Percentiles rank a stretch among this genome's conserved stretches.
Conservation (phyloP, 1,284 basidiomycete genomes). For the Amylostereum areolatum region DNA sequence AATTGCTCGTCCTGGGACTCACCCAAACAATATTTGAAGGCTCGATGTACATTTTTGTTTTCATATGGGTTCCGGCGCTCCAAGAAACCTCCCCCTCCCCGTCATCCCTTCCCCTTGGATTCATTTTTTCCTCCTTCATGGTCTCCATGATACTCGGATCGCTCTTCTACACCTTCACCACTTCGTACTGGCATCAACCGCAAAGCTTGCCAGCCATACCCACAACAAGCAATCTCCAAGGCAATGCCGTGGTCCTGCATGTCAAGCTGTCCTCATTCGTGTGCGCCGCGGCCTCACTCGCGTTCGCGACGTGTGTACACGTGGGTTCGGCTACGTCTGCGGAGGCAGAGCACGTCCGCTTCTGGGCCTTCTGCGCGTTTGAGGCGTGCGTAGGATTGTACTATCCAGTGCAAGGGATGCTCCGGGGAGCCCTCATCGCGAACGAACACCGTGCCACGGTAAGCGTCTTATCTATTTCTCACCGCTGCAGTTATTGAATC, state of each 20-base stretch:
- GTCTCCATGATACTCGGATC: conserved; percentile 75
- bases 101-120: conserved; percentile 54
- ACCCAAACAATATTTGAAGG: conserved; percentile 77
- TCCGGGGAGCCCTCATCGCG: conserved; percentile 60
- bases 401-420: conserved; percentile 73
- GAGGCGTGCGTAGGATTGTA: conserved; percentile 76
- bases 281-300: conserved; percentile 52
- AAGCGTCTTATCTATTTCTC: conserved; percentile 16
- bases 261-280: conserved; percentile 62
- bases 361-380: conserved; percentile 70
- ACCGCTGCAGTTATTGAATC: conserved; percentile 4
- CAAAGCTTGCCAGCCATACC: conserved; percentile 18
- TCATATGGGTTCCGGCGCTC: conserved; percentile 71
- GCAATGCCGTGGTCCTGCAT: conserved; percentile 31
- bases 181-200: conserved; percentile 28
- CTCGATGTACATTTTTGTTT: conserved; percentile 79
- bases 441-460: conserved; percentile 73
- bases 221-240: conserved; percentile 25
- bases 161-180: conserved; percentile 55
- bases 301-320: conserved; percentile 49
- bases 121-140: conserved; percentile 77
- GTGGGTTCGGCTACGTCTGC: conserved; percentile 17
- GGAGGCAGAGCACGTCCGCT: conserved; percentile 44
- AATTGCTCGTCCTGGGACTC: conserved; percentile 61
- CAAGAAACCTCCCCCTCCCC: conserved; percentile 47